Percentiles rank a stretch among this genome's conserved stretches.
phyloP scores from a whole-genome alignment of 495 filamentous ascomycete genomes.

The Neurospora sp. region DNA sequence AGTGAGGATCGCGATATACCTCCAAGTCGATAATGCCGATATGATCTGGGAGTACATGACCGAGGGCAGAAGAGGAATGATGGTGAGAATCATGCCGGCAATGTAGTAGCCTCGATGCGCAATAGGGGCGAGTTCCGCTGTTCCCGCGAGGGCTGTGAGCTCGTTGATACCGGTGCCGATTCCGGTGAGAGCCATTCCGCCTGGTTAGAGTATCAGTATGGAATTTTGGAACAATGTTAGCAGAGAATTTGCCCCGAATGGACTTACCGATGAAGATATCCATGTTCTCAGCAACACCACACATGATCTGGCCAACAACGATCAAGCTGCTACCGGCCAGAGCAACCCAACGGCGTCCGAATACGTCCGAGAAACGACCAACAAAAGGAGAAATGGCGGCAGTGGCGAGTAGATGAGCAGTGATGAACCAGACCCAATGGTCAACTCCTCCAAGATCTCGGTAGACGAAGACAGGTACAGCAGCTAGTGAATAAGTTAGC shows the following conservation, averaged over 20 bases:
- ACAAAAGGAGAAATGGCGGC: conserved; percentile 66
- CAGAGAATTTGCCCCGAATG: too few species aligned
- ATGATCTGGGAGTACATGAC: conserved; percentile 66
- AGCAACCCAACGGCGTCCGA: conserved; percentile 60
- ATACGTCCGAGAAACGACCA: conserved; percentile 57
- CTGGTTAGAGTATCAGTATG: conserved; percentile 9
- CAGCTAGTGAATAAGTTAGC: conserved; percentile 3
- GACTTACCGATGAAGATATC: conserved; percentile 56
- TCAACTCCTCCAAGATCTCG: conserved; percentile 53
- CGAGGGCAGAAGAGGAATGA: conserved; percentile 57
- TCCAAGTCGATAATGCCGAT: conserved; percentile 47
- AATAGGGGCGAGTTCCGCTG: conserved; percentile 60
- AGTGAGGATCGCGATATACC: conserved; percentile 53
- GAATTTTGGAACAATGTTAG: too few species aligned
- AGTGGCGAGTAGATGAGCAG: conserved; percentile 56
- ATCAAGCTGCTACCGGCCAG: conserved; percentile 49
- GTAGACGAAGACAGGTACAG: conserved; percentile 41
- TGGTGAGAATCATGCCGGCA: conserved; percentile 55
- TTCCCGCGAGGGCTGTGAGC: conserved; percentile 34
- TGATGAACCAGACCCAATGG: conserved; percentile 65
- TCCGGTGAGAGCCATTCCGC: conserved; percentile 12
- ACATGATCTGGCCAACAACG: conserved; percentile 57
- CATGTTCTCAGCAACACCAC: conserved; percentile 55
- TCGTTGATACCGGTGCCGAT: conserved; percentile 11
- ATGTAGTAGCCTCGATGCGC: conserved; percentile 60